Base-by-base conservation (phyloP, 768 basidiomycete species). In the Scleroderma citrinum region DNA sequence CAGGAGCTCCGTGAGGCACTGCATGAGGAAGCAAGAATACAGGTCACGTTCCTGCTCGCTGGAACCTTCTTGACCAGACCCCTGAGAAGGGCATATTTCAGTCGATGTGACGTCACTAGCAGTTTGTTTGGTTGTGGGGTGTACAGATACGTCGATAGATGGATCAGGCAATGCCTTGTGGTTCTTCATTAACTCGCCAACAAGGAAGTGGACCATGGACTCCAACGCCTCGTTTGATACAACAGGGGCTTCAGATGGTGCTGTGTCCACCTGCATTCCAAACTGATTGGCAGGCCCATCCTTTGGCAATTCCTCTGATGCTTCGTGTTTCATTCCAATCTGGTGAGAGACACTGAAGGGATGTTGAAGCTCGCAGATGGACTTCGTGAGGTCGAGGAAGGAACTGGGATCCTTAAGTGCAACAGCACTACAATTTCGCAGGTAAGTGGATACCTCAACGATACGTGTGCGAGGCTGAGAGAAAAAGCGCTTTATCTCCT, bases 1-100 rank as follows among this genome's bases (percentile, higher is more conserved):
- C 12, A 96, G 69, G 10, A 98, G 72, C 68, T 99, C 96, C 3
- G 92, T 90, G 40, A 97, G 72, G 56, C 83, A 87, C 62, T 93
- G 89, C 86, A 94, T 91, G 54, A 92, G 69, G 76, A 94, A 92
- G 59, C 84, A 87, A 14, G 78, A 72, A 58, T 87, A 89, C 67
- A 69, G 73, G 47, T 70, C 69, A 17, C 60, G 64, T 23, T 69
- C 59, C 49, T 58, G 59, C 40, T 60, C 58, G 43, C 48, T 52
- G 48, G 48, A 31, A 11, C 31, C 34, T 30, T 54, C 65, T n/a
- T 47, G 38, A 16, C 46, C 43, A 7, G 62, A 31, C 44, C 47
- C 38, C 43, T 57, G 52, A 20, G 54, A n/a, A 21, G 56, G 54
- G 26, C 57, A 49, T 41, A 50, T 62, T 12, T 58, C 62, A 7